Base-by-base conservation (phyloP, 345 rosid species). In the Eucalyptus regnans region DNA sequence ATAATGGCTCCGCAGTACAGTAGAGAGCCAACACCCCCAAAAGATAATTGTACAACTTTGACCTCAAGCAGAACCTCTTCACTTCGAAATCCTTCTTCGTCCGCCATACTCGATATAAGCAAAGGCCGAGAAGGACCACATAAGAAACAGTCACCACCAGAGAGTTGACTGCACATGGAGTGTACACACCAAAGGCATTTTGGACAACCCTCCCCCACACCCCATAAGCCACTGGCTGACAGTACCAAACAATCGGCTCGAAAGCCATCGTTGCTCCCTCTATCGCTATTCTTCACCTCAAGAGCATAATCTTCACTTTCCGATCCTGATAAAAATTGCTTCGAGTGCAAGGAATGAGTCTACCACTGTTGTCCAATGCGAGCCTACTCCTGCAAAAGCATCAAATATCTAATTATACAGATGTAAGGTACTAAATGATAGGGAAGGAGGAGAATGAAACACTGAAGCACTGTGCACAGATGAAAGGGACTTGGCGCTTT, bases 181-280 rank as follows among this genome's bases (percentile, higher is more conserved):
- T 97, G 92, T 97, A 98, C 71, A 95, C 95, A 76, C 99, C 99
- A 92, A 98, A 95, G 29, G 99, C 99, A 95, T 96, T 97, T 89
- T 94, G 94, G 90, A 96, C 99, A 44, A 90, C 92, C 90, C 90
- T 95, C 18, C 97, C 88, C 99, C 99, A 98, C 87, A 92, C 88
- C 88, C 99, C 99, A 92, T 94, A 89, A 20, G 91, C 86, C 91
- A 92, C 96, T 8, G 99, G 99, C 89, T 89, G 93, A 86, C 99
- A 98, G 88, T 94, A 98, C 99, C 99, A 97, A 64, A 87, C 94
- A 92, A 97, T 91, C n/a, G 94, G 96, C 89, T 91, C 79, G 80
- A 93, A 94, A 86, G 94, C 95, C 99, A 97, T 96, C 68, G 88
- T 88, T 66, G 48, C n/a, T 79, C 23, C 58, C 88, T 87, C 86